These are phyloP conservation scores for Leccinum incarnatum DNA, from an alignment of 768 basidiomycete genomes.

Conservation along the genomic window DNA sequence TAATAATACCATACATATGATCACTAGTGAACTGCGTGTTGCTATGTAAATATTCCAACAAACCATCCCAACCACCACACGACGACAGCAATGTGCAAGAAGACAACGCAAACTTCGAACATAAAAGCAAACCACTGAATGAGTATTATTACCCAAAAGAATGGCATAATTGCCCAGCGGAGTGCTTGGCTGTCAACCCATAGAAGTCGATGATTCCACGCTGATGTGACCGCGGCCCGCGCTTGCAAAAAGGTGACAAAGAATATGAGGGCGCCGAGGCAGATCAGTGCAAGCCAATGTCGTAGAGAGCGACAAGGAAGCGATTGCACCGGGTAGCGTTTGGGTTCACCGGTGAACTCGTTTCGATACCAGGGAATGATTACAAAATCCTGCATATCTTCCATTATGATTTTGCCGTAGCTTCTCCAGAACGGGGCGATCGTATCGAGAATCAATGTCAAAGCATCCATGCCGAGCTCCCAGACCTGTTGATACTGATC, in stretches of 20 bases:
- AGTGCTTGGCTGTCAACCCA: conserved; percentile 61
- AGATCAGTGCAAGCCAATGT: conserved; percentile 63
- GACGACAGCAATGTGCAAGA: conserved; percentile 56
- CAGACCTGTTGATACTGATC: conserved; percentile 80
- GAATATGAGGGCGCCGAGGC: conserved; percentile 51
- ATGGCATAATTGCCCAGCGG: conserved; percentile 60
- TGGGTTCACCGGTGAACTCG: conserved; percentile 77
- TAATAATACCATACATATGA: background rate
- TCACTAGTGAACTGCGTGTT: background rate
- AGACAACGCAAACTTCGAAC: conserved; percentile 55
- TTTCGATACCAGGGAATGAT: conserved; percentile 82
- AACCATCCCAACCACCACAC: conserved; percentile 79
- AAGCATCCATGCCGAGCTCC: conserved; percentile 76
- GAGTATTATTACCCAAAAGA: conserved; percentile 61
- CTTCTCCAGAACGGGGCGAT: conserved; percentile 80
- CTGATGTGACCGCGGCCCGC: conserved; percentile 56
- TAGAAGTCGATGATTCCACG: conserved; percentile 50
- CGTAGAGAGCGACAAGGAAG: conserved; percentile 62
- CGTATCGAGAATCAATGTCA: conserved; percentile 72
- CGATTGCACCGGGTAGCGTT: conserved; percentile 56
- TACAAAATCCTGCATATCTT: conserved; percentile 76
- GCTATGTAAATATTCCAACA: conserved; percentile 47
- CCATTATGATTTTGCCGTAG: conserved; percentile 78
- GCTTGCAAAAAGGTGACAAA: conserved; percentile 52
- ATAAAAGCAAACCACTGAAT: conserved; percentile 67